Conservation (phyloP, 106 monocot species). For the Xerophyta viscosa region DNA sequence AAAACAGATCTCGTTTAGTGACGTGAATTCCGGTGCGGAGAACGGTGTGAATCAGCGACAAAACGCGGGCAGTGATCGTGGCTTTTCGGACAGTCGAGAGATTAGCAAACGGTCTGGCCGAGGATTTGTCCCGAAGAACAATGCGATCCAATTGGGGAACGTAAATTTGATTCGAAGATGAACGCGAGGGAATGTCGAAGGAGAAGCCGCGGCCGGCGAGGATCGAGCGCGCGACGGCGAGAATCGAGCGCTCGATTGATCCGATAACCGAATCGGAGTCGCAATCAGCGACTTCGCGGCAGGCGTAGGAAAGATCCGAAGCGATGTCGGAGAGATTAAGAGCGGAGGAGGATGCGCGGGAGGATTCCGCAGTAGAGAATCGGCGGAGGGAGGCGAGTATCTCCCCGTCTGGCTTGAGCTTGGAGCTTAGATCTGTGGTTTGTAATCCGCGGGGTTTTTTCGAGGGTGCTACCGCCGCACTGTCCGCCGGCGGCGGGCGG, state of each 20-base stretch:
- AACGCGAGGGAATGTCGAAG: slow-evolving; percentile 71
- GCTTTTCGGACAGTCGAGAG: slow-evolving; percentile 90
- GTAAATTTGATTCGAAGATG: slow-evolving; percentile 81
- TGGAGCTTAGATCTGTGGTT: too few species aligned
- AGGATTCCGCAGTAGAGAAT: slow-evolving; percentile 21
- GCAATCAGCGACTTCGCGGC: slow-evolving; percentile 55
- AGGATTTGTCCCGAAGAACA: slow-evolving; percentile 64
- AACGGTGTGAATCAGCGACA: slow-evolving; percentile 67
- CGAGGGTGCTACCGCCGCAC: too few species aligned
- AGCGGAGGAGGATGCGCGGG: slow-evolving; percentile 18
- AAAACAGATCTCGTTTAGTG: slow-evolving; percentile 97
- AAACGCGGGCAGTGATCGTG: slow-evolving; percentile 73
- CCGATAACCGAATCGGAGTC: slow-evolving; percentile 31
- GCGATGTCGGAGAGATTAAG: slow-evolving; percentile 24
- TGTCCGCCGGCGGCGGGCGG: too few species aligned
- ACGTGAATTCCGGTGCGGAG: slow-evolving; percentile 80
- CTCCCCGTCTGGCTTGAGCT: slow-evolving; percentile 59
- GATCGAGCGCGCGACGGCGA: slow-evolving; percentile 48
- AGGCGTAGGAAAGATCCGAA: slow-evolving; percentile 40
- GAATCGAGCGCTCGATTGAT: slow-evolving; percentile 48
- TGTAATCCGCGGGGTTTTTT: too few species aligned
- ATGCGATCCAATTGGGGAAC: slow-evolving; percentile 90
- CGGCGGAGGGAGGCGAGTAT: slow-evolving; percentile 56
- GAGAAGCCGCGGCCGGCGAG: slow-evolving; percentile 72
- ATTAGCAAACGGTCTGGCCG: slow-evolving; percentile 64